These are phyloP conservation scores for Cladophialophora yegresii DNA, from an alignment of 2,329 filamentous ascomycete species.

Conservation along the genomic window DNA sequence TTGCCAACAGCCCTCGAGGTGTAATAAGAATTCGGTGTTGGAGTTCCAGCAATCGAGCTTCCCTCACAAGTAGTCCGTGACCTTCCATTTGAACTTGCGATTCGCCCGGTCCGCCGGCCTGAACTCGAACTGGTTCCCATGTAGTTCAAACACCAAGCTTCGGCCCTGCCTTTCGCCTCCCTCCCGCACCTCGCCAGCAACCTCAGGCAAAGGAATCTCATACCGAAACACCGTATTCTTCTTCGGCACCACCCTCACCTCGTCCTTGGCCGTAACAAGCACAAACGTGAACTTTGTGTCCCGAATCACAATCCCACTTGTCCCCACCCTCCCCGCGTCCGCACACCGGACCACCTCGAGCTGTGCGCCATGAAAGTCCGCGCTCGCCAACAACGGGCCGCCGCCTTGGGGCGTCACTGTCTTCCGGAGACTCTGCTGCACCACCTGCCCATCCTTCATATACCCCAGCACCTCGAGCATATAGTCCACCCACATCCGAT, in stretches of 20 bases:
- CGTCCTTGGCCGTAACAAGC: slow-evolving; percentile 70
- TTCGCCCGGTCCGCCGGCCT: slow-evolving; percentile 82
- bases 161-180: not conserved
- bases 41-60: not conserved
- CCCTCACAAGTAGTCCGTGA: slow-evolving; percentile 30
- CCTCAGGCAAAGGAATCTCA: slow-evolving; percentile 58
- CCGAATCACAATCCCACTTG: slow-evolving; percentile 82
- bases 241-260: slow-evolving; percentile 68
- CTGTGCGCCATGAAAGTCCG: slow-evolving; percentile 86
- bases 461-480: slow-evolving; percentile 73
- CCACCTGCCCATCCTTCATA: slow-evolving; percentile 43
- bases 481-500: slow-evolving; percentile 80
- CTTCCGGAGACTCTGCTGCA: slow-evolving; percentile 35
- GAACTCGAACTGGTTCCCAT: slow-evolving; percentile 83
- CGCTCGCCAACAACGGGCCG: slow-evolving; percentile 69
- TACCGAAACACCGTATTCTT: slow-evolving; percentile 85
- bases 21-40: not conserved
- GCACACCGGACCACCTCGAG: slow-evolving; percentile 79
- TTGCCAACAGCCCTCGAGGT: not conserved
- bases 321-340: slow-evolving; percentile 78
- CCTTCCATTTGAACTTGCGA: slow-evolving; percentile 84
- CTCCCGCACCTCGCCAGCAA: slow-evolving; percentile 27
- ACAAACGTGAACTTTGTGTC: slow-evolving; percentile 87
- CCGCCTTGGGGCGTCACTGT: slow-evolving; percentile 55
- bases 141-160: slow-evolving; percentile 74